Conservation (phyloP, 768 basidiomycete genomes). For the Panus rudis region DNA sequence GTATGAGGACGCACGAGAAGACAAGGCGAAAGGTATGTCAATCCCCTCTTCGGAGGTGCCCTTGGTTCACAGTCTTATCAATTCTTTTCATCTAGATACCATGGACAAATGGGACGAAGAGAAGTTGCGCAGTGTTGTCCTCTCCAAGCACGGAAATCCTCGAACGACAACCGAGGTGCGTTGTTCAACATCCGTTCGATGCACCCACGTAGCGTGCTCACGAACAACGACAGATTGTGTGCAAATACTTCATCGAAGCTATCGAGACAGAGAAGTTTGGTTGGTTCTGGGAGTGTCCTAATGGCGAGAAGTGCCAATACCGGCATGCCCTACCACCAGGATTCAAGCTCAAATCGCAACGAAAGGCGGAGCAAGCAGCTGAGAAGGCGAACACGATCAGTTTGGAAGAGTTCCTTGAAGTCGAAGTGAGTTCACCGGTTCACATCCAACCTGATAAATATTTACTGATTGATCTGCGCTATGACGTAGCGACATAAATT, state of each 20-base stretch:
- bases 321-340: constrained; percentile 94
- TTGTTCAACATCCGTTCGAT: constrained; percentile 7
- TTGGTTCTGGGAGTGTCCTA: constrained; percentile 96
- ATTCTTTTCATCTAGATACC: constrained; percentile 51
- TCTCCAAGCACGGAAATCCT: constrained; percentile 84
- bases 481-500: constrained; percentile 90
- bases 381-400: constrained; percentile 86
- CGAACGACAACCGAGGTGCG: constrained; percentile 85
- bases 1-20: constrained; percentile 83
- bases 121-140: constrained; percentile 82
- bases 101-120: constrained; percentile 99
- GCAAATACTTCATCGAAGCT: constrained; percentile 95
- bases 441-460: constrained; percentile 1
- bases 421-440: constrained; percentile 61
- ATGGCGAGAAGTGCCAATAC: constrained; percentile 85
- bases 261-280: constrained; percentile 91
- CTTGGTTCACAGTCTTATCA: not conserved
- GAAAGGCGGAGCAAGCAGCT: constrained; percentile 85
- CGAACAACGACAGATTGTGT: constrained; percentile 92
- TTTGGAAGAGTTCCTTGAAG: constrained; percentile 94
- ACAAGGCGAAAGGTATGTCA: constrained; percentile 60
- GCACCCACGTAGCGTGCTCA: not conserved
- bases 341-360: constrained; percentile 91
- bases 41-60: not conserved
- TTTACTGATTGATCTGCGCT: not conserved